These are phyloP conservation scores for Hyphopichia buzzinii DNA, from an alignment of 1,139 yeast genomes.

Conservation along the genomic window DNA sequence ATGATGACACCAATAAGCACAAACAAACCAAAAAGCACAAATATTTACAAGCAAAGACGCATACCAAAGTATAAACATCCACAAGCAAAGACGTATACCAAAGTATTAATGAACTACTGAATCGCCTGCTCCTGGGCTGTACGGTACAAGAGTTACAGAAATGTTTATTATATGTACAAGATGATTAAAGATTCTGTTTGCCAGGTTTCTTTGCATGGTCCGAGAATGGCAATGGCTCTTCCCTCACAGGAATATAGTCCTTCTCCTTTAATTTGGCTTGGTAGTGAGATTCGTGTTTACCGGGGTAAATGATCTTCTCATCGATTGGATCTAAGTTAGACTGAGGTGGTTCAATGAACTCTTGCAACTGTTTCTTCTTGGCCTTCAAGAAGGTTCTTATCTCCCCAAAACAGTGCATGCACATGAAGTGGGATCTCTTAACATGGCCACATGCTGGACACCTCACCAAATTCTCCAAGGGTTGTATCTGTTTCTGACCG, in stretches of 20 bases:
- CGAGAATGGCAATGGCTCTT: conserved; percentile 31
- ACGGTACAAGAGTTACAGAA: too few relatives aligned
- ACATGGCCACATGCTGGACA: conserved; percentile 96
- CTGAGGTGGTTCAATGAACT: conserved; percentile 28
- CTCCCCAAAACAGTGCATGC: conserved; percentile 90
- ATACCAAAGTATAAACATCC: too few relatives aligned
- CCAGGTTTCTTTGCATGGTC: conserved; percentile 18
- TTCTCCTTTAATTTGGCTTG: conserved; percentile 46
- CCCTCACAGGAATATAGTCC: conserved; percentile 63
- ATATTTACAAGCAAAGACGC: too few relatives aligned
- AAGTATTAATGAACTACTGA: too few relatives aligned
- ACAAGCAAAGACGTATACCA: too few relatives aligned
- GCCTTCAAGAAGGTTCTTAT: conserved; percentile 67
- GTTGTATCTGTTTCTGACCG: conserved; percentile 76
- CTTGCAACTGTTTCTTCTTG: conserved; percentile 43
- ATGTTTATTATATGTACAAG: conserved; percentile 1
- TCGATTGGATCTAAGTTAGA: conserved; percentile 62
- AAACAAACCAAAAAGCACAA: too few relatives aligned
- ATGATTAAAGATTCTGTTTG: conserved; percentile 1
- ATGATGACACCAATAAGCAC: too few relatives aligned
- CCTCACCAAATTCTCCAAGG: conserved; percentile 72
- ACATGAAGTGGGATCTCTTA: conserved; percentile 84
- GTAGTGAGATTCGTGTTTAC: conserved; percentile 51
- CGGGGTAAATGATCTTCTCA: conserved; percentile 71
- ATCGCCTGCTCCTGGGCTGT: too few relatives aligned